Conservation (phyloP, 495 filamentous ascomycete genomes). For the Copromyces sp. region DNA sequence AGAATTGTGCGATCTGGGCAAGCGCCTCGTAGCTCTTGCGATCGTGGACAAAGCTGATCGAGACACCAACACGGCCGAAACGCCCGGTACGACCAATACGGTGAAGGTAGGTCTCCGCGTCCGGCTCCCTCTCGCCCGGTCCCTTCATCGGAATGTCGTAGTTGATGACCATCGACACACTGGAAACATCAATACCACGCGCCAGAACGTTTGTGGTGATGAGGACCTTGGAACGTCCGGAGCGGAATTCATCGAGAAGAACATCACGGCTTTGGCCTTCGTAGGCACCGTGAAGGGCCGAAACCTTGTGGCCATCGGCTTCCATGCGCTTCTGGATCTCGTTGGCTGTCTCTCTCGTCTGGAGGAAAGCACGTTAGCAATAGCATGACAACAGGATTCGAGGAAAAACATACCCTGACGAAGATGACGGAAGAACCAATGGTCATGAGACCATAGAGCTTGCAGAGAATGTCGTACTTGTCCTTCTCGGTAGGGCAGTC, state of each 20-base stretch:
- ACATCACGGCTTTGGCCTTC: conserved; percentile 74
- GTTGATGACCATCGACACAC: conserved; percentile 96
- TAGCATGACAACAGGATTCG: background rate
- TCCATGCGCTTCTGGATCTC: conserved; percentile 80
- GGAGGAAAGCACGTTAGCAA: conserved; percentile 15
- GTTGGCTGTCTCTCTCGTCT: conserved; percentile 71
- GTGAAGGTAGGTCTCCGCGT: conserved; percentile 93
- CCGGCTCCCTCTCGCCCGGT: conserved; percentile 42
- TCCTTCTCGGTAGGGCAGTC: conserved; percentile 70
- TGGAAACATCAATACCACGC: conserved; percentile 93
- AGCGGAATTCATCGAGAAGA: conserved; percentile 81
- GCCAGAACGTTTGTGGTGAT: conserved; percentile 97
- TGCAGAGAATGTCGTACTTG: conserved; percentile 80
- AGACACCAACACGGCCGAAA: conserved; percentile 94
- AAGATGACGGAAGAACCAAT: conserved; percentile 98
- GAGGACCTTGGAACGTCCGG: conserved; percentile 83
- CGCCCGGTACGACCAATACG: conserved; percentile 95
- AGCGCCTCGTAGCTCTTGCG: conserved; percentile 65
- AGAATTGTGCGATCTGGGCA: conserved; percentile 64
- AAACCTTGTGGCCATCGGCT: conserved; percentile 81
- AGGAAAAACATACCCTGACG: conserved; percentile 53
- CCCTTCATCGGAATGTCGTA: conserved; percentile 67
- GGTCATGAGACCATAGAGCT: conserved; percentile 90
- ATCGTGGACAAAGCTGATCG: conserved; percentile 83
- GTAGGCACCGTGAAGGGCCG: conserved; percentile 73